Conservation (phyloP, 139 green algal species). For the Micractinium sp. region DNA sequence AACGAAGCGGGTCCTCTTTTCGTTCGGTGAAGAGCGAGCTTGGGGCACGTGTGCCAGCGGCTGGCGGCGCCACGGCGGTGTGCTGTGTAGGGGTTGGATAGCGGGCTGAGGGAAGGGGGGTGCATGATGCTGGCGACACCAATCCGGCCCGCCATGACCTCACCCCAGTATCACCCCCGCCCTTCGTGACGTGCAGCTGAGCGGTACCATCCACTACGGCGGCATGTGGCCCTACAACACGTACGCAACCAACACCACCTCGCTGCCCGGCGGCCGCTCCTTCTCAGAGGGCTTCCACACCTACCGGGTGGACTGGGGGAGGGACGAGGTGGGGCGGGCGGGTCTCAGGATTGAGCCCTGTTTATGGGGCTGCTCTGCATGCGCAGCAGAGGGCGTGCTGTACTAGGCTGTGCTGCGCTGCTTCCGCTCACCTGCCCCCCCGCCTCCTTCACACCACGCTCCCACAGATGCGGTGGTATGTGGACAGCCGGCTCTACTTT, state of each 20-base stretch:
- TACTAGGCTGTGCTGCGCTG: not conserved
- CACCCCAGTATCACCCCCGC: not conserved
- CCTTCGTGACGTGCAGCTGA: not conserved
- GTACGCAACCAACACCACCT: not conserved
- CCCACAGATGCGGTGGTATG: slow-evolving; percentile 27
- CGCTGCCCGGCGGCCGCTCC: not conserved
- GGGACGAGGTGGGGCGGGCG: slow-evolving; percentile 26
- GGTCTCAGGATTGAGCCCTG: too few species aligned
- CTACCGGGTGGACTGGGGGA: slow-evolving; percentile 44
- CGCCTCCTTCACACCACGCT: not conserved
- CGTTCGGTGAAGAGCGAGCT: too few species aligned
- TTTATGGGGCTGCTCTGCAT: too few species aligned
- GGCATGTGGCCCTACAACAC: not conserved
- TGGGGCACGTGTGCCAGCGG: too few species aligned
- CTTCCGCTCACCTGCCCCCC: not conserved
- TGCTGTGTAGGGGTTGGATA: not conserved
- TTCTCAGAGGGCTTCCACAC: slow-evolving; percentile 41
- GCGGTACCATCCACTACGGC: slow-evolving; percentile 42
- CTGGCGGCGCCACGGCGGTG: too few species aligned
- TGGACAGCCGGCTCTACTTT: slow-evolving; percentile 44
- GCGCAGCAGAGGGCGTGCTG: not conserved
- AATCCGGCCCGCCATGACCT: too few species aligned
- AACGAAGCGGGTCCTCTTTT: too few species aligned
- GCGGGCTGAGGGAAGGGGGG: not conserved
- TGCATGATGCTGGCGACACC: not conserved